A percentile compares a stretch with the other conserved stretches of the same genome.
These are phyloP conservation scores for Hymenoscyphus albidus DNA, from an alignment of 2,329 filamentous ascomycete genomes.

Conservation along the genomic window DNA sequence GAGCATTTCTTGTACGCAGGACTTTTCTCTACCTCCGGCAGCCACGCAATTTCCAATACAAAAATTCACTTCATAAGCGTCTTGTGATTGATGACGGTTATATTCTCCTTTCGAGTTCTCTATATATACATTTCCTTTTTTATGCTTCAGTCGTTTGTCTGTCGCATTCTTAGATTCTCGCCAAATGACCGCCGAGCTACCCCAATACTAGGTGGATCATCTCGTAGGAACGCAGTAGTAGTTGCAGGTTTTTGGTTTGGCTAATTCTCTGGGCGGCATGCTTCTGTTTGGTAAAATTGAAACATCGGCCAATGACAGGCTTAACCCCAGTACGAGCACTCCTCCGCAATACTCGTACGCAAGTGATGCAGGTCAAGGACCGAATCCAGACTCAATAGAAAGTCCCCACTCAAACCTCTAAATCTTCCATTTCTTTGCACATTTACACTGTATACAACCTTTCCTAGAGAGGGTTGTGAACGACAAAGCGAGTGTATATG, in stretches of 20 bases:
- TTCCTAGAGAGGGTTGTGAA: neutral
- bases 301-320: neutral
- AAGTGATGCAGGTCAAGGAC: neutral
- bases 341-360: neutral
- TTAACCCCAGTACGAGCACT: neutral
- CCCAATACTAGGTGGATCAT: too few species aligned
- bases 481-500: neutral
- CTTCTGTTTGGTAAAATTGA: neutral
- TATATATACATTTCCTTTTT: neutral
- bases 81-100: neutral
- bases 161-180: too few species aligned
- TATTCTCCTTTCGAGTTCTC: neutral
- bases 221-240: too few species aligned
- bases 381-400: neutral
- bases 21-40: slow-evolving; percentile 16
- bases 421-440: neutral
- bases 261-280: too few species aligned
- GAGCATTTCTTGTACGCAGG: slow-evolving; percentile 18
- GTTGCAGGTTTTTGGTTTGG: too few species aligned
- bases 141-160: too few species aligned
- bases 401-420: neutral
- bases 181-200: too few species aligned
- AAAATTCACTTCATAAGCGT: neutral
- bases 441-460: neutral
- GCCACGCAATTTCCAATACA: slow-evolving; percentile 10